Evolutionary conservation across 176 grass and related monocot species (phyloP).

Genomic region (Oryza nivara): DNA sequence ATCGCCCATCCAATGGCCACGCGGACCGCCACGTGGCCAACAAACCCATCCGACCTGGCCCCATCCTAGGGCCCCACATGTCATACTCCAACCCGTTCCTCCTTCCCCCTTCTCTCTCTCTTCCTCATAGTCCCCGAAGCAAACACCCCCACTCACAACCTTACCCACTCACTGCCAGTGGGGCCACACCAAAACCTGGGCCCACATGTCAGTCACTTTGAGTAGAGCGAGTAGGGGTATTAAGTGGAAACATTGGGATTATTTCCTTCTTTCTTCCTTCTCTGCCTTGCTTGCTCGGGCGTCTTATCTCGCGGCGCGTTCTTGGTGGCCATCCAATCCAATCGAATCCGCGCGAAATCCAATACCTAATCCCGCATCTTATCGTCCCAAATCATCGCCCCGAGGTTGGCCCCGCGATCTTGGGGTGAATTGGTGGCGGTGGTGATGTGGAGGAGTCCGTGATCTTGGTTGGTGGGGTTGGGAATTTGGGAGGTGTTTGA

Average conservation of each 20-base stretch:
- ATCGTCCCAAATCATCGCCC: constrained; percentile 22
- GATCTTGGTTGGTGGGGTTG: neutral
- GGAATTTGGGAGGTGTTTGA: constrained; percentile 32
- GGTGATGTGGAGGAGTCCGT: neutral
- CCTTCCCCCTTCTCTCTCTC: no score
- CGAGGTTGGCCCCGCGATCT: neutral
- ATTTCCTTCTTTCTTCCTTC: neutral
- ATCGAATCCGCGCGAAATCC: constrained; percentile 40
- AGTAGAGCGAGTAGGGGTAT: neutral
- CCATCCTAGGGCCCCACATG: neutral
- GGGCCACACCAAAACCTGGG: accelerated
- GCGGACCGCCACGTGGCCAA: neutral
- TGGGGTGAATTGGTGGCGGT: neutral
- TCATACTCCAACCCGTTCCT: neutral
- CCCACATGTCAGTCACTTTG: neutral
- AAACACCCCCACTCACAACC: no score
- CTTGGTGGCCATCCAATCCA: constrained; percentile 36
- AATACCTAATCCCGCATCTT: constrained; percentile 34
- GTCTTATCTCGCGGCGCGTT: constrained; percentile 53
- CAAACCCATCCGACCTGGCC: neutral
- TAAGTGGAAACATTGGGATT: neutral
- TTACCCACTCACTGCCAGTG: neutral
- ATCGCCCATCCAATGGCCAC: neutral
- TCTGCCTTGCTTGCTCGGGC: constrained; percentile 22
- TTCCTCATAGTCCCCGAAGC: no score